These are phyloP conservation scores for Chrysanthemum lavandulifolium DNA, from an alignment of 129 eudicot genomes.

Conservation along the genomic window DNA sequence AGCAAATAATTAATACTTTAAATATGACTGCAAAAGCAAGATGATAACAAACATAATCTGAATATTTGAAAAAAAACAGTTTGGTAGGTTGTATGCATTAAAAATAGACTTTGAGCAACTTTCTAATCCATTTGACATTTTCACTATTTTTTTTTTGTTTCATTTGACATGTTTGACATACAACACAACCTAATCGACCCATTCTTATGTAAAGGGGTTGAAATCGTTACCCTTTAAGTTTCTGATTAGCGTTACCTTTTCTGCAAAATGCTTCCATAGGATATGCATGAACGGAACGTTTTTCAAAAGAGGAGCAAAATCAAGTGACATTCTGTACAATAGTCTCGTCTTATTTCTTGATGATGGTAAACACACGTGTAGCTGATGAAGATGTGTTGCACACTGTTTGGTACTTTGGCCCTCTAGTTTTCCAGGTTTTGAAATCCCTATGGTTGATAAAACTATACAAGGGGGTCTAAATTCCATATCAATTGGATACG, in stretches of 20 bases:
- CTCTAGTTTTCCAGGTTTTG: constrained; percentile 90
- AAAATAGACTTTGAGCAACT: no score
- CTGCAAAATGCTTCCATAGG: constrained; percentile 60
- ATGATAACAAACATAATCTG: no score
- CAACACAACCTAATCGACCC: no score
- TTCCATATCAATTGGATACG: constrained; percentile 97
- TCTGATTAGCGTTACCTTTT: constrained; percentile 46
- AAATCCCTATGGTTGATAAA: constrained; percentile 95
- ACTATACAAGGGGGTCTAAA: constrained; percentile 97
- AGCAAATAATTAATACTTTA: no score
- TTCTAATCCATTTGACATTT: no score
- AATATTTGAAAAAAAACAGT: no score
- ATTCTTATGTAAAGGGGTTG: no score
- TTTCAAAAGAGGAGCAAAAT: constrained; percentile 83
- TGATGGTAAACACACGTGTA: constrained; percentile 88
- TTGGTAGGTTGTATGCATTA: no score
- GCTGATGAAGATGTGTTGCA: constrained; percentile 92
- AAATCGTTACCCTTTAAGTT: background rate
- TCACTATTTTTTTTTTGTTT: no score
- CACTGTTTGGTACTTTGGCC: constrained; percentile 87
- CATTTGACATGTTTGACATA: no score
- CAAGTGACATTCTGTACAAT: constrained; percentile 94
- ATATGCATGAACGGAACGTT: constrained; percentile 55
- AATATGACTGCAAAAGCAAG: no score
- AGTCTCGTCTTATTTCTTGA: constrained; percentile 77